These are phyloP conservation scores for Citrus mangshanensis DNA, from an alignment of 345 rosid species.

Conservation along the genomic window DNA sequence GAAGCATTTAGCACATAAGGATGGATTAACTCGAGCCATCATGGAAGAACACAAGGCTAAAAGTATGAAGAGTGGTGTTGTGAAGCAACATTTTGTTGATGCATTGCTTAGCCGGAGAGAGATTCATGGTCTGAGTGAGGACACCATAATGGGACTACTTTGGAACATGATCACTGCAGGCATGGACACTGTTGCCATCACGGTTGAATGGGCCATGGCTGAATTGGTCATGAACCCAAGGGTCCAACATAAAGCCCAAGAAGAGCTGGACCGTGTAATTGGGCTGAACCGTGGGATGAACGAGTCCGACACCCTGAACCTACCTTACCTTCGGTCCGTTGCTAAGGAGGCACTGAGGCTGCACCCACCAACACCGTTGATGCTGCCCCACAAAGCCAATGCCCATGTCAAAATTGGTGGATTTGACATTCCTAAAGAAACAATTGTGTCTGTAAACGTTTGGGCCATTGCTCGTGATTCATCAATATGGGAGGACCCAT, in stretches of 20 bases:
- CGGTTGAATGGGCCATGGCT: conserved; percentile 51
- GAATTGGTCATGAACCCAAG: conserved; percentile 35
- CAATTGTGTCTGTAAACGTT: conserved; percentile 33
- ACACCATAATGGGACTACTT: conserved; percentile 37
- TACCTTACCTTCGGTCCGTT: conserved; percentile 20
- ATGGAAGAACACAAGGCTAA: conserved; percentile 17
- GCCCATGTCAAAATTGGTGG: conserved; percentile 35
- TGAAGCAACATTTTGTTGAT: conserved; percentile 31
- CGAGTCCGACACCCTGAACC: conserved; percentile 13
- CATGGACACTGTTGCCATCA: conserved; percentile 37
- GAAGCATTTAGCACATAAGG: conserved; percentile 18
- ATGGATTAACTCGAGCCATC: conserved; percentile 24
- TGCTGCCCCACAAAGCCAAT: conserved; percentile 50
- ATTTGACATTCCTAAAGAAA: conserved; percentile 35
- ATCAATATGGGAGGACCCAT: conserved; percentile 29
- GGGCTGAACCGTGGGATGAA: conserved; percentile 11
- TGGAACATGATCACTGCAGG: conserved; percentile 58
- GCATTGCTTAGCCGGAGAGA: conserved; percentile 25
- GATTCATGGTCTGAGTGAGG: conserved; percentile 22
- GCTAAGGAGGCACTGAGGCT: conserved; percentile 28
- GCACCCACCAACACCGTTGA: conserved; percentile 46
- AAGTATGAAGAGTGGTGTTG: not conserved
- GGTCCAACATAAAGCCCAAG: conserved; percentile 27
- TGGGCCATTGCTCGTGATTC: conserved; percentile 40
- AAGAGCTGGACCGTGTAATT: conserved; percentile 17